These are phyloP conservation scores for Amanita pseudoporphyria DNA, from an alignment of 768 basidiomycete species.

Conservation along the genomic window DNA sequence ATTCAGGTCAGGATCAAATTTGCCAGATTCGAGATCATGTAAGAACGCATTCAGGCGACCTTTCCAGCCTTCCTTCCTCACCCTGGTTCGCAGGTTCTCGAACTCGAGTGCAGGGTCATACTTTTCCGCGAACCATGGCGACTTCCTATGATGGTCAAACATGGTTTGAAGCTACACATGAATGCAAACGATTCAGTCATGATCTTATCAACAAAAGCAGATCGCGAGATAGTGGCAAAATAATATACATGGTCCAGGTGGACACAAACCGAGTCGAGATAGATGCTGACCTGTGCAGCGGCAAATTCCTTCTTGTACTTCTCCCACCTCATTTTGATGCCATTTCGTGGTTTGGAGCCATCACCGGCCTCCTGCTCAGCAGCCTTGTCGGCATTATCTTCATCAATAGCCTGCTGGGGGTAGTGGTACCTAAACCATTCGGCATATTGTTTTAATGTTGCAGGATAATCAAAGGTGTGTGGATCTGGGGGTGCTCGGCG, in stretches of 20 bases:
- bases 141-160: constrained; percentile 91
- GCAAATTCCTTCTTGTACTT: constrained; percentile 91
- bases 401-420: constrained; percentile 69
- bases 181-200: constrained; percentile 23
- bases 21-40: constrained; percentile 73
- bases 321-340: constrained; percentile 80
- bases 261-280: constrained; percentile 12
- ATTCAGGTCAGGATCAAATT: constrained; percentile 70
- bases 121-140: constrained; percentile 96
- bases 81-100: constrained; percentile 61
- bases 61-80: constrained; percentile 81
- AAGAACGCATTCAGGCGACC: constrained; percentile 65
- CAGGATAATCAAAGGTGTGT: constrained; percentile 74
- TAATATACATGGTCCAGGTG: constrained; percentile 19
- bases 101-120: constrained; percentile 76
- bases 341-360: constrained; percentile 75
- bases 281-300: constrained; percentile 68
- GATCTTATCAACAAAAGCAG: constrained; percentile 13
- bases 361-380: constrained; percentile 79
- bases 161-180: constrained; percentile 82
- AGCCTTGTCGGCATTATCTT: constrained; percentile 77
- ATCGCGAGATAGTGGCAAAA: constrained; percentile 15
- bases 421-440: constrained; percentile 80
- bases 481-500: constrained; percentile 70
- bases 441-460: constrained; percentile 73